Conservation (phyloP, 2,329 filamentous ascomycete genomes). For the Diaporthe aspalathi region DNA sequence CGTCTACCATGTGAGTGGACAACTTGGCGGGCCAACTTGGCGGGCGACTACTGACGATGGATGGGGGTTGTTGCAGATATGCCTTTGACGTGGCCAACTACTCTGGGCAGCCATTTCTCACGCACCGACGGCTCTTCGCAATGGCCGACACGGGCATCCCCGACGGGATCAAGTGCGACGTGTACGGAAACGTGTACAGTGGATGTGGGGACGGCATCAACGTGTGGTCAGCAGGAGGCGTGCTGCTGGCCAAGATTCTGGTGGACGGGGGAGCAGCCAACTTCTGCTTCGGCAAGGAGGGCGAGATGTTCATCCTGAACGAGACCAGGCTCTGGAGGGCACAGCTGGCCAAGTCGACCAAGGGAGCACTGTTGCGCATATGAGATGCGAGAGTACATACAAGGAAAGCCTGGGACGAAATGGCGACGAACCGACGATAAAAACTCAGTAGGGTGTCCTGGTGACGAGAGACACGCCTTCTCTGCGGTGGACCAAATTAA, state of each 20-base stretch:
- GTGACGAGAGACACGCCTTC: no score
- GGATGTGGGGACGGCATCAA: conserved; percentile 61
- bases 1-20: conserved; percentile 47
- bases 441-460: no score
- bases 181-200: conserved; percentile 60
- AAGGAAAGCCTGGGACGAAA: neutral
- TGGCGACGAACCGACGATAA: neutral
- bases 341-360: conserved; percentile 46
- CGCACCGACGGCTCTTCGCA: conserved; percentile 62
- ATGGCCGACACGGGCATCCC: conserved; percentile 61
- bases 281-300: conserved; percentile 59
- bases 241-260: conserved; percentile 58
- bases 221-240: conserved; percentile 59
- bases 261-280: conserved; percentile 57
- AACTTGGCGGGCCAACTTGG: no score
- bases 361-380: conserved; percentile 44
- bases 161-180: conserved; percentile 59
- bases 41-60: neutral
- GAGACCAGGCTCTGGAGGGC: conserved; percentile 57
- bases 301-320: conserved; percentile 59
- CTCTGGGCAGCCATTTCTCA: conserved; percentile 53
- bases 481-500: neutral
- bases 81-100: conserved; percentile 49
- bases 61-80: conserved; percentile 47
- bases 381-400: neutral